A percentile compares a stretch with the other conserved stretches of the same genome.
Conservation (phyloP, 495 filamentous ascomycete species). For the Aspergillus incahuasiensis region DNA sequence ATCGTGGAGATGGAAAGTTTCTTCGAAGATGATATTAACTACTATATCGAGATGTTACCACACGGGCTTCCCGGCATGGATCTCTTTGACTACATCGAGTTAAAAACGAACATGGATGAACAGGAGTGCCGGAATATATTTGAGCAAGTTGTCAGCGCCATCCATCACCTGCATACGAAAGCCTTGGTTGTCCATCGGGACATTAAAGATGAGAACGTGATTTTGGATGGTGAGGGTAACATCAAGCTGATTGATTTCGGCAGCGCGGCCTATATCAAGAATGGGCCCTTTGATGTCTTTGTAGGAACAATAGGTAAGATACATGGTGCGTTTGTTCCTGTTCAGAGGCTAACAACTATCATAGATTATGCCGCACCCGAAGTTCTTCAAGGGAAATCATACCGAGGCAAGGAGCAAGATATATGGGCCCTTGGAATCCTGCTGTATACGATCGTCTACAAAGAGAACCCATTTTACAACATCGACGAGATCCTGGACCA, state of each 20-base stretch:
- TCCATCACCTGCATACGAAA: slow-evolving; percentile 88
- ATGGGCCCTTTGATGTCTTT: slow-evolving; percentile 97
- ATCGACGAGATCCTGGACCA: slow-evolving; percentile 99
- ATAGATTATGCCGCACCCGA: slow-evolving; percentile 96
- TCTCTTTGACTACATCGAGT: slow-evolving; percentile 97
- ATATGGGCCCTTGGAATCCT: slow-evolving; percentile 98
- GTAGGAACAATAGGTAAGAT: slow-evolving; percentile 93
- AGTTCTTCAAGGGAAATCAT: slow-evolving; percentile 88
- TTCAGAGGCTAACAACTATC: not conserved
- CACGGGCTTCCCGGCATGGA: slow-evolving; percentile 98
- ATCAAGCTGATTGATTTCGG: slow-evolving; percentile 99
- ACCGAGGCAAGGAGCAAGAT: slow-evolving; percentile 94
- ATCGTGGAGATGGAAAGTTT: slow-evolving; percentile 99
- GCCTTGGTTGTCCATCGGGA: slow-evolving; percentile 93
- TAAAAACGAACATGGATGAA: slow-evolving; percentile 95
- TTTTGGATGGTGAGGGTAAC: slow-evolving; percentile 89
- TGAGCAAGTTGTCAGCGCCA: slow-evolving; percentile 79
- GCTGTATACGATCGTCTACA: slow-evolving; percentile 97
- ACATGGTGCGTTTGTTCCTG: not conserved
- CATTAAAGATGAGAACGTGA: slow-evolving; percentile 98
- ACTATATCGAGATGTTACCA: slow-evolving; percentile 98
- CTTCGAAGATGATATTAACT: slow-evolving; percentile 96
- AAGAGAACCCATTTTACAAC: slow-evolving; percentile 99
- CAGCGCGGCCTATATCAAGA: slow-evolving; percentile 96
- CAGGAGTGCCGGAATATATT: slow-evolving; percentile 92